Evolutionary conservation across 441 rosid genomes (phyloP).

Genomic region (Syzygium malaccense): DNA sequence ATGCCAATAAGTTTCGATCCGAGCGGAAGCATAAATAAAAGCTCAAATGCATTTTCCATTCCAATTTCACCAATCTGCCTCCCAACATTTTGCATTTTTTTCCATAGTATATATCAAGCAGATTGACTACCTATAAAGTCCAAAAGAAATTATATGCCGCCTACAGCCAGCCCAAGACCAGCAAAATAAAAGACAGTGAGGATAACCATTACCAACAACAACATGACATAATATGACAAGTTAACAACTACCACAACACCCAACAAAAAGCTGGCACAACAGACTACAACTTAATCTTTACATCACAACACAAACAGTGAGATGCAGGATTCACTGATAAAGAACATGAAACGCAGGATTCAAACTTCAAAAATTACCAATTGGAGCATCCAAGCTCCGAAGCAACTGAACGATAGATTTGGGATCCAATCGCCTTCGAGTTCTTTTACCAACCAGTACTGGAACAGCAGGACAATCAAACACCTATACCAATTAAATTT

Average conservation of each 20-base stretch:
- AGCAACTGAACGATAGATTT: conserved; percentile 65
- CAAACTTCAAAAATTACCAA: conserved; percentile 30
- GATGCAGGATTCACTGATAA: neutral
- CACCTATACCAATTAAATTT: conserved; percentile 32
- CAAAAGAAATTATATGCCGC: neutral
- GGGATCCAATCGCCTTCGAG: conserved; percentile 67
- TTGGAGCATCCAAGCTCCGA: conserved; percentile 52
- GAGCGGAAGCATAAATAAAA: neutral
- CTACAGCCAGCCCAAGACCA: neutral
- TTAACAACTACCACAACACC: neutral
- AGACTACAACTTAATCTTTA: neutral
- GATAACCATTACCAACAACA: neutral
- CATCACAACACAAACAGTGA: neutral
- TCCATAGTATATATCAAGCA: neutral
- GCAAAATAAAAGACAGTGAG: neutral
- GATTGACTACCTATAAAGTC: neutral
- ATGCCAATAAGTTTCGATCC: too few relatives aligned
- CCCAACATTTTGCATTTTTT: neutral
- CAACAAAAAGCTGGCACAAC: neutral
- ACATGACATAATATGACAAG: neutral
- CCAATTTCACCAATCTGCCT: neutral
- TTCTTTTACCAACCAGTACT: conserved; percentile 53
- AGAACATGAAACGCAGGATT: neutral
- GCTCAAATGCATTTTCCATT: neutral
- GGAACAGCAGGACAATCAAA: conserved; percentile 71